Base-by-base conservation (phyloP, 805 yeast genomes). In the Metschnikowia anglica region DNA sequence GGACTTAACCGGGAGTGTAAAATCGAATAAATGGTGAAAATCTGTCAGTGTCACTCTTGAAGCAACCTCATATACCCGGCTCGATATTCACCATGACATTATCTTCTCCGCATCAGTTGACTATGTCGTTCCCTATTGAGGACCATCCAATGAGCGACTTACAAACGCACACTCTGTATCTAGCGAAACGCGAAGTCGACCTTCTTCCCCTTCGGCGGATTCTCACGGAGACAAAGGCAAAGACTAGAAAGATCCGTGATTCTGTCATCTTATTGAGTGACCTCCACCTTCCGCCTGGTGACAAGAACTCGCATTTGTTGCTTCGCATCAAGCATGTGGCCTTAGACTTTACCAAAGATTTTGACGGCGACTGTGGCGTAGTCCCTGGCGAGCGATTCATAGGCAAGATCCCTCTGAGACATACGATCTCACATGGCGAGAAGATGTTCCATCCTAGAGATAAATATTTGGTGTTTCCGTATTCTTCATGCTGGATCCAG, bases 321-420 rank as follows among this genome's bases (percentile, higher is more conserved):
- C 43, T 52, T 10, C 49, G 51, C 13, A 39, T 52, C 24, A 52
- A 52, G 20, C 52, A 50, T 21, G 51, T 51, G 6, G 51, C 51
- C 16, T 17, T 50, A 13, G 47, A 50, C 30, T 50, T 47, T 13
- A 18, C 37, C n/a, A 5, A n/a, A 2, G 53, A 50, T 20, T 43
- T 50, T 24, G 18, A 13, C 5, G 43, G 26, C 5, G 1, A 12
- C 3, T 5, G 21, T 33, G 44, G 42, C 12, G n/a, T 62, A 2
- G 70, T 68, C 2, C 73, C 74, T 1, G 68, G 71, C 2, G 53
- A 51, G 35, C 59, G 61, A 18, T 59, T 64, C 37, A 51, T 69
- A 6, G 73, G 70, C 9, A 60, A 56, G 39, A 47, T 67, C 5
- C 43, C 41, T 24, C 35, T 36, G 29, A 59, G 55, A 28, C 49